Evolutionary conservation across 179 eudicot species (phyloP), one percentile per base, ranked within the genome.

Genomic region (Nepenthes alata): DNA sequence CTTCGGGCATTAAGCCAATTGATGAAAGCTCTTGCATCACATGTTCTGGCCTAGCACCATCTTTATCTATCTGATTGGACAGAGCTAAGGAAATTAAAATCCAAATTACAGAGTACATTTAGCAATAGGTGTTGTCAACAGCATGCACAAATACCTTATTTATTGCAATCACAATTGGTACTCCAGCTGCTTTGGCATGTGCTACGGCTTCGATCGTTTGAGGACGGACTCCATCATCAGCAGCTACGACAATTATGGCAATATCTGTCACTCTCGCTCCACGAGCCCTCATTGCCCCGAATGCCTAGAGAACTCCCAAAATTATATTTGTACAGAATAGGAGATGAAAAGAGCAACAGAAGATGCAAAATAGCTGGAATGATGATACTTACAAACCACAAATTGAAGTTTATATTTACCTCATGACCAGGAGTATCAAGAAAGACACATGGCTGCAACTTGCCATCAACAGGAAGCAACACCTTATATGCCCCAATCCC

Each of bases 241-340:
- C 96, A 73, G 98, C 98, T 52, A 91, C 95, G 60, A 91, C 96
- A 72, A 91, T 85, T 53, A 91, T 74, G 67, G 88, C 96, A 69
- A 91, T 91, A 74, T 91, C 96, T 59, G 98, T 91, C 52, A 91
- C 98, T 69, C 86, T 84, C 5, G 98, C 87, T 77, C 98, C 98
- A 71, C 98, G 98, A 68, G 98, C 96, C 69, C 98, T 85, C 96
- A 91, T 91, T 52, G 96, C 96, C 60, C 98, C 98, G 77, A 91
- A 91, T 70, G 98, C 98, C 96, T 91, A 39, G 49, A 71, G 57
- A 25, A 60, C 14, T 2, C 37, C 2, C 11, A 47, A 14, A 35
- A 48, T 48, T 11, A 48, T 8, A 48, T 11, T 48, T 2, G 52
- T 5, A 48, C 11, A 10, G n/a, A 48, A 48, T 2, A 6, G n/a